phyloP scores from a whole-genome alignment of 2,329 filamentous ascomycete species.

The Lecanicillium sp. region DNA sequence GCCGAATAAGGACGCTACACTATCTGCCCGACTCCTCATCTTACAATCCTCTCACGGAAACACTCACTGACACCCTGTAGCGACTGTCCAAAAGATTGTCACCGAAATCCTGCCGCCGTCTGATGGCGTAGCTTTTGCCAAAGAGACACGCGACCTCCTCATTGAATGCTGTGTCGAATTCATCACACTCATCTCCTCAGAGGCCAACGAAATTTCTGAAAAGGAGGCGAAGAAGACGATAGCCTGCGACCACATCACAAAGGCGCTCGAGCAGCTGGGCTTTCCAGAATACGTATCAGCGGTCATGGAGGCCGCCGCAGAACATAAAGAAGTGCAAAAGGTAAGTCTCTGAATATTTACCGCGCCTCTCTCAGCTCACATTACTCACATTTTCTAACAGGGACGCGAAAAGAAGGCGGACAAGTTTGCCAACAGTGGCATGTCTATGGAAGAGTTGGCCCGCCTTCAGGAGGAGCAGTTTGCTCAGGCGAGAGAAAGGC shows the following conservation, averaged over 20 bases:
- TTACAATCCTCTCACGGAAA: not conserved
- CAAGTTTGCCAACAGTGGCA: conserved; percentile 90
- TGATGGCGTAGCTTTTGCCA: conserved; percentile 75
- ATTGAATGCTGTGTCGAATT: conserved; percentile 99
- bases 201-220: conserved; percentile 97
- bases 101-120: conserved; percentile 80
- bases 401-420: conserved; percentile 94
- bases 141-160: conserved; percentile 87
- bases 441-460: conserved; percentile 84
- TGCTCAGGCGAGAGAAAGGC: conserved; percentile 52
- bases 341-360: conserved; percentile 53
- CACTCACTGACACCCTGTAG: conserved; percentile 23
- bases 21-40: too few relatives aligned
- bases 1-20: too few relatives aligned
- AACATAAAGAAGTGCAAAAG: conserved; percentile 91
- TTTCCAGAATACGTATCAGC: conserved; percentile 88
- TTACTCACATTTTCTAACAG: conserved; percentile 47
- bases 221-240: conserved; percentile 99
- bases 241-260: conserved; percentile 94
- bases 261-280: conserved; percentile 83
- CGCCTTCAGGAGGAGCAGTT: conserved; percentile 89
- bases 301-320: conserved; percentile 75
- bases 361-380: conserved; percentile 13
- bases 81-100: conserved; percentile 77
- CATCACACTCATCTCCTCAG: conserved; percentile 95